Conservation (phyloP, 169 alveolate species). For the Cryptosporidium bovis region DNA sequence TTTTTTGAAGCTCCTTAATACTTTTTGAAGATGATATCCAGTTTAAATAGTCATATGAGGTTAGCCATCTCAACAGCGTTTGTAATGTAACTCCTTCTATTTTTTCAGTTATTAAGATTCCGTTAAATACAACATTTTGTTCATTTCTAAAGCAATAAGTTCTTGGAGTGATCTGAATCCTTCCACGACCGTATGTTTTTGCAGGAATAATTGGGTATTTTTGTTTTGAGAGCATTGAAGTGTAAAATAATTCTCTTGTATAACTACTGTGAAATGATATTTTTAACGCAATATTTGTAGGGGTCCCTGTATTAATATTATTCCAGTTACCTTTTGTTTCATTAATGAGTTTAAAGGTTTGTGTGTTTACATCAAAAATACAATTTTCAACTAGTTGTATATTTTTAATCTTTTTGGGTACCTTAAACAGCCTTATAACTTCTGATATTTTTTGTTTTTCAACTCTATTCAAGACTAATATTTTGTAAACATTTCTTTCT, state of each 20-base stretch:
- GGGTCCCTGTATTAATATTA: conserved; percentile 6
- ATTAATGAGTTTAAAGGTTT: conserved; percentile 11
- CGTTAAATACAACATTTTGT: conserved; percentile 19
- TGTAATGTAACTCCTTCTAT: conserved; percentile 66
- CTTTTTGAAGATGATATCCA: conserved; percentile 65
- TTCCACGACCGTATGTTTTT: conserved; percentile 70
- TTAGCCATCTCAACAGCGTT: conserved; percentile 42
- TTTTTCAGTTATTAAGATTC: conserved; percentile 65
- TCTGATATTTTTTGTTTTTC: conserved; percentile 44
- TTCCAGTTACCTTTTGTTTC: background rate
- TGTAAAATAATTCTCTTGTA: conserved; percentile 61
- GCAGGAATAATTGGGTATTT: conserved; percentile 48
- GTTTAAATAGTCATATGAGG: conserved; percentile 47
- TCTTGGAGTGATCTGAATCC: conserved; percentile 58
- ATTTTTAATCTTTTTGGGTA: conserved; percentile 44
- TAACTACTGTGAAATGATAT: conserved; percentile 59
- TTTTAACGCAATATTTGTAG: conserved; percentile 50
- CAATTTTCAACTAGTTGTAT: conserved; percentile 33
- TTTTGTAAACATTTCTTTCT: background rate
- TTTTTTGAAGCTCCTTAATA: conserved; percentile 47
- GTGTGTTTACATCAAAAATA: conserved; percentile 23
- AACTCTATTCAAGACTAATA: conserved; percentile 5
- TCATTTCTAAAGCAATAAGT: conserved; percentile 36
- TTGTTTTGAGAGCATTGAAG: conserved; percentile 57
- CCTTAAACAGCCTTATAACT: conserved; percentile 34